Percentiles rank a stretch among this genome's conserved stretches.
Conservation (phyloP, 176 grass and related monocot genomes). For the Juncus effusus region DNA sequence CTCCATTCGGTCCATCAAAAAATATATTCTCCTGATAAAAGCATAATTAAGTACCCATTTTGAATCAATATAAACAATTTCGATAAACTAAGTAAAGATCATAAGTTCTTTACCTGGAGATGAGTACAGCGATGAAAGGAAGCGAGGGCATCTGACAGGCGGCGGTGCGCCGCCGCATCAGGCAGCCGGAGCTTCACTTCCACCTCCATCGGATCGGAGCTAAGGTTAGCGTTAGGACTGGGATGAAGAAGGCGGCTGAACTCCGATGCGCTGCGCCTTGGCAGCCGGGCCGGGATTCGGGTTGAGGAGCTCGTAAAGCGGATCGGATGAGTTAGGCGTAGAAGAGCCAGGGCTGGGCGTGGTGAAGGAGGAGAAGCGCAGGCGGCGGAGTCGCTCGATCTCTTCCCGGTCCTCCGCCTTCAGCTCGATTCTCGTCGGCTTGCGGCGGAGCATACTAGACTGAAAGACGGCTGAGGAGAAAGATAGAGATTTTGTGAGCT, state of each 20-base stretch:
- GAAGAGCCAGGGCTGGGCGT: conserved; percentile 18
- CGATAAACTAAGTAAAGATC: background rate
- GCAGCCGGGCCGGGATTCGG: conserved; percentile 44
- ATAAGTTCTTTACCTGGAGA: conserved; percentile 16
- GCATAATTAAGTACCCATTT: background rate
- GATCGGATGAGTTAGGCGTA: conserved; percentile 34
- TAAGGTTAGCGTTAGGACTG: conserved; percentile 18
- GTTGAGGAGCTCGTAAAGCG: conserved; percentile 55
- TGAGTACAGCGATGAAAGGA: conserved; percentile 52
- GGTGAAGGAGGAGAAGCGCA: conserved; percentile 27
- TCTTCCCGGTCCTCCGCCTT: conserved; percentile 68
- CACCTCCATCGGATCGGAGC: conserved; percentile 50
- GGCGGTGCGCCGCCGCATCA: conserved; percentile 60
- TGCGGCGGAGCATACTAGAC: conserved; percentile 54
- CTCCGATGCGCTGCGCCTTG: conserved; percentile 69
- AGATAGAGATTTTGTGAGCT: too few species aligned
- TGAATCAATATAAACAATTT: background rate
- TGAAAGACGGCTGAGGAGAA: too few species aligned
- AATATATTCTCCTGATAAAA: conserved; percentile 66
- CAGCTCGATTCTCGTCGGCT: conserved; percentile 71
- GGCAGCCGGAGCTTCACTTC: conserved; percentile 82
- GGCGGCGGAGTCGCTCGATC: conserved; percentile 53
- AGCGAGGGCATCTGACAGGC: conserved; percentile 56
- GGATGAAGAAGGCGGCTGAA: conserved; percentile 26
- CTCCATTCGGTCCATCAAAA: conserved; percentile 60